These are phyloP conservation scores for Amphibolis antarctica DNA, from an alignment of 106 monocot genomes.

Conservation along the genomic window DNA sequence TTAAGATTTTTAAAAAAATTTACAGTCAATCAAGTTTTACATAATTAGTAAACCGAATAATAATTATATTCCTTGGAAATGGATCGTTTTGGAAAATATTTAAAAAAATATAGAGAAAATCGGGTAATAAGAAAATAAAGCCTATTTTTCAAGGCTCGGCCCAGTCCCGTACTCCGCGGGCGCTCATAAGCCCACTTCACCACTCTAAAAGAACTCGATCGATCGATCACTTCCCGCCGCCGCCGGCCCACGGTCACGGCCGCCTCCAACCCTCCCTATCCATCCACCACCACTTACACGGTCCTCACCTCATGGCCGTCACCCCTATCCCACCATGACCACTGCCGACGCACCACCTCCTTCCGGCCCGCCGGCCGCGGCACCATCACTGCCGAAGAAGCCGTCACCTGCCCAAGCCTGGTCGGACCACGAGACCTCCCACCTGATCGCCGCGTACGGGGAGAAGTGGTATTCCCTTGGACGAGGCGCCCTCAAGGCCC, in stretches of 20 bases:
- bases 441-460: constrained; percentile 19
- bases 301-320: background rate
- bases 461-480: constrained; percentile 23
- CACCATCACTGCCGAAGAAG: constrained; percentile 3
- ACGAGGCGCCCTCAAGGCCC: constrained; percentile 19
- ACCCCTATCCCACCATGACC: background rate
- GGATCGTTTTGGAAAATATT: too few relatives aligned
- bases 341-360: background rate
- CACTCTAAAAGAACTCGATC: too few relatives aligned
- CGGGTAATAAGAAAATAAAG: too few relatives aligned
- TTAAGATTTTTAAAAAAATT: too few relatives aligned
- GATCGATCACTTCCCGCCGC: constrained; percentile 1
- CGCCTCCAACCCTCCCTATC: background rate
- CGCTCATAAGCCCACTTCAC: too few relatives aligned
- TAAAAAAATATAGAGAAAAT: too few relatives aligned
- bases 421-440: constrained; percentile 15
- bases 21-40: too few relatives aligned
- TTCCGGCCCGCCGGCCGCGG: background rate
- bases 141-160: too few relatives aligned
- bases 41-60: too few relatives aligned
- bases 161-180: too few relatives aligned
- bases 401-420: constrained; percentile 8
- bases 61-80: too few relatives aligned
- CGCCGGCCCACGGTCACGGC: background rate
- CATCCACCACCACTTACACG: background rate